Evolutionary conservation across 345 rosid genomes (phyloP).

Genomic region (Pugionium dolabratum): DNA sequence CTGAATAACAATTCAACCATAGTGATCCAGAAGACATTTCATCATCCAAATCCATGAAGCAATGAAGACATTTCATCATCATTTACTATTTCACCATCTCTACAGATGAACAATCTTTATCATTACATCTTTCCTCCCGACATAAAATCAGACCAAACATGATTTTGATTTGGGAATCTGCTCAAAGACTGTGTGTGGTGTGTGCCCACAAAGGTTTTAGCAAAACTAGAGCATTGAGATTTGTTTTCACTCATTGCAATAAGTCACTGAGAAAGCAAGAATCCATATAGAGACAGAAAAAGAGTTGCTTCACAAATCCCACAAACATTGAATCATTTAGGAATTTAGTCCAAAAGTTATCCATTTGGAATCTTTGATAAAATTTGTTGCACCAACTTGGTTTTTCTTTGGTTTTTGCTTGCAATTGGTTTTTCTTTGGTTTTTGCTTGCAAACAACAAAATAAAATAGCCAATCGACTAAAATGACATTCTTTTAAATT

Average conservation of each 20-base stretch:
- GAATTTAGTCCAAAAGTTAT: too few species aligned
- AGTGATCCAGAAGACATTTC: too few species aligned
- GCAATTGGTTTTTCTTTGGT: too few species aligned
- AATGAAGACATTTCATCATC: slow-evolving; percentile 13
- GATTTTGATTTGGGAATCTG: slow-evolving; percentile 20
- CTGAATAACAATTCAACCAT: too few species aligned
- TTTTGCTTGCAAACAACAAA: too few species aligned
- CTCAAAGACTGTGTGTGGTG: slow-evolving; percentile 41
- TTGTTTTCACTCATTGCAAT: neutral
- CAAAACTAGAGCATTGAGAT: slow-evolving; percentile 22
- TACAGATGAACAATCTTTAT: slow-evolving; percentile 19
- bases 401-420: too few species aligned
- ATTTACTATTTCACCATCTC: slow-evolving; percentile 30
- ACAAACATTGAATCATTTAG: too few species aligned
- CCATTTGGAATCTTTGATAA: slow-evolving; percentile 22
- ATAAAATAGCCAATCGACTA: too few species aligned
- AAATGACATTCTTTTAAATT: too few species aligned
- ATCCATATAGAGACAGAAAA: neutral
- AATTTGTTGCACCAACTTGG: slow-evolving; percentile 16
- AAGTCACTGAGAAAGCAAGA: slow-evolving; percentile 20
- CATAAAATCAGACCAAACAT: slow-evolving; percentile 41
- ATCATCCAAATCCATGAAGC: too few species aligned
- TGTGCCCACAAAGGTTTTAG: slow-evolving; percentile 36
- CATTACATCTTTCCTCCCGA: slow-evolving; percentile 34
- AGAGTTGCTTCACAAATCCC: slow-evolving; percentile 7